Base-by-base conservation (phyloP, 2,329 filamentous ascomycete genomes). In the Fusarium subtropicale region DNA sequence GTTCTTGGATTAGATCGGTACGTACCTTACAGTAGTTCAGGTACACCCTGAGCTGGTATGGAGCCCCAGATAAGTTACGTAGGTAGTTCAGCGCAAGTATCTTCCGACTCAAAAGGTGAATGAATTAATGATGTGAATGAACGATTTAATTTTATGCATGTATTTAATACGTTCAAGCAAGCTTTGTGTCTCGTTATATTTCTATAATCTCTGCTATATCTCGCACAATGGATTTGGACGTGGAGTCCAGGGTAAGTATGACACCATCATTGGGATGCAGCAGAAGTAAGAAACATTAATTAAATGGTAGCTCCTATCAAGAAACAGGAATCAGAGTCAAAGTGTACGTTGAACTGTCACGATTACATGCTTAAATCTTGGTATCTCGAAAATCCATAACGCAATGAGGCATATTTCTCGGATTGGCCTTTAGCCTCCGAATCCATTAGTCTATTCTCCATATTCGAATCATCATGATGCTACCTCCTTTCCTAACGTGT, bases 401-500 rank as follows among this genome's bases (percentile, higher is more conserved):
- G 9, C 24, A n/a, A 4, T 16, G 20, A 6, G 5, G 16, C n/a
- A 22, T 20, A 20, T 53, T 31, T 47, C 42, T 46, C 20, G 12
- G 28, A 28, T 8, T 45, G 36, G 34, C 18, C 18, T 18, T 13
- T 15, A 16, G 16, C 28, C 28, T 24, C 30, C 15, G 39, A 36
- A 54, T 60, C 50, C 50, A 72, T 76, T 71, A 73, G 48, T 70
- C 64, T 72, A 64, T 69, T 74, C 44, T 45, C 61, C 53, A 53
- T 55, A 44, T 36, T 36, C 33, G 15, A 24, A 38, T 42, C 56
- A 74, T 75, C 50, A 80, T 52, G 77, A 78, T 28, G 79, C 72
- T 33, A 87, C 82, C 77, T 92, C 90, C 59, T 81, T 81, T 11
- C 90, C 90, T 61, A 92, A 76, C 71, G 84, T 86, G 76, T 89